A percentile compares a stretch with the other conserved stretches of the same genome.
These are phyloP conservation scores for Epichloe hybrida DNA, from an alignment of 2,329 filamentous ascomycete species.

Conservation along the genomic window DNA sequence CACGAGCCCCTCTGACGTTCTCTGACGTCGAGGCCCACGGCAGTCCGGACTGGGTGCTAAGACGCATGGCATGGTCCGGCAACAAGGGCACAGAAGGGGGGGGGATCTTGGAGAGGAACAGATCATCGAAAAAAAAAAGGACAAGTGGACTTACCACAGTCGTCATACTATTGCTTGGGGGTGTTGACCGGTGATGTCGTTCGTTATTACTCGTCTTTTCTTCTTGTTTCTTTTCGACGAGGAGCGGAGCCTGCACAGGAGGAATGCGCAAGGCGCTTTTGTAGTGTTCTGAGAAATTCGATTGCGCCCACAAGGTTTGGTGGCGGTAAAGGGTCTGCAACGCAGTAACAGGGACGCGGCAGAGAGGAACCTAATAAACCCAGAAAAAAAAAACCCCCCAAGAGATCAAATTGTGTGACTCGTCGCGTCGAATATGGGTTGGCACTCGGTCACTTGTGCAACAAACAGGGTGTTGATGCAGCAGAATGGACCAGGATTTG, in stretches of 20 bases:
- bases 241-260: not conserved
- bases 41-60: slow-evolving; percentile 3
- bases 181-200: not conserved
- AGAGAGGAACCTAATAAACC: not conserved
- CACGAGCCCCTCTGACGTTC: slow-evolving; percentile 22
- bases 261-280: not conserved
- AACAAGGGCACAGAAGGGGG: not conserved
- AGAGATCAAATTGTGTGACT: not conserved
- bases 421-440: not conserved
- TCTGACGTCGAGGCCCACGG: slow-evolving; percentile 19
- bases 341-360: not conserved
- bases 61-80: not conserved
- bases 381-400: not conserved
- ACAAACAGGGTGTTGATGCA: not conserved
- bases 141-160: slow-evolving; percentile 22
- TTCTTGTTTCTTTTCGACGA: no score
- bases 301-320: not conserved
- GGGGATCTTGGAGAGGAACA: slow-evolving; percentile 1
- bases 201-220: no score
- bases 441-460: not conserved
- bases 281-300: not conserved
- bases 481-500: not conserved
- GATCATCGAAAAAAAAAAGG: slow-evolving; percentile 3
- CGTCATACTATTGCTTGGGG: slow-evolving; percentile 15
- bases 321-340: not conserved